Evolutionary conservation across 306 rosid species (phyloP).

Genomic region (Psophocarpus tetragonolobus): DNA sequence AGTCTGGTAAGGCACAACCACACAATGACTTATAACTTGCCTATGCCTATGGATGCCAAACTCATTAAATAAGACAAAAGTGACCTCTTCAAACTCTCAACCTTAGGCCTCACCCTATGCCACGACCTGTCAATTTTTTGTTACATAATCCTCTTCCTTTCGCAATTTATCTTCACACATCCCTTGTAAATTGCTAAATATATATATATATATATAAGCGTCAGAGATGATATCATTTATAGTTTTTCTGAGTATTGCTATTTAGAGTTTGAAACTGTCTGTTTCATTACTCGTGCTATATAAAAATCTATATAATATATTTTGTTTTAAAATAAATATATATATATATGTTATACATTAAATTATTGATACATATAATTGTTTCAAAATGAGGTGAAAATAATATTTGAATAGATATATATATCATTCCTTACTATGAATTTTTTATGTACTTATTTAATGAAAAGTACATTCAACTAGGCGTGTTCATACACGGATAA

Average conservation of each 20-base stretch:
- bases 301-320: too few species aligned
- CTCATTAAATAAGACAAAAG: constrained; percentile 16
- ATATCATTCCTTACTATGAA: too few species aligned
- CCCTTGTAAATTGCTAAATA: too few species aligned
- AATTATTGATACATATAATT: neutral
- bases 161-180: neutral
- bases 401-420: neutral
- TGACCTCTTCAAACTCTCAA: neutral
- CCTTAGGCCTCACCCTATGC: neutral
- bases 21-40: neutral
- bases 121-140: neutral
- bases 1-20: neutral
- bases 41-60: neutral
- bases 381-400: neutral
- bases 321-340: too few species aligned
- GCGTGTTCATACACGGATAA: too few species aligned
- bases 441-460: too few species aligned
- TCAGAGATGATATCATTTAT: too few species aligned
- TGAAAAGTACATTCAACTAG: too few species aligned
- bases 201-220: too few species aligned
- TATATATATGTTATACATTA: neutral
- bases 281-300: too few species aligned
- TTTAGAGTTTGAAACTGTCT: too few species aligned
- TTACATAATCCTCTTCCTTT: neutral
- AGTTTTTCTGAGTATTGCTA: too few species aligned